Conservation (phyloP, 2,329 filamentous ascomycete species). For the Ceratocystis colombiana region DNA sequence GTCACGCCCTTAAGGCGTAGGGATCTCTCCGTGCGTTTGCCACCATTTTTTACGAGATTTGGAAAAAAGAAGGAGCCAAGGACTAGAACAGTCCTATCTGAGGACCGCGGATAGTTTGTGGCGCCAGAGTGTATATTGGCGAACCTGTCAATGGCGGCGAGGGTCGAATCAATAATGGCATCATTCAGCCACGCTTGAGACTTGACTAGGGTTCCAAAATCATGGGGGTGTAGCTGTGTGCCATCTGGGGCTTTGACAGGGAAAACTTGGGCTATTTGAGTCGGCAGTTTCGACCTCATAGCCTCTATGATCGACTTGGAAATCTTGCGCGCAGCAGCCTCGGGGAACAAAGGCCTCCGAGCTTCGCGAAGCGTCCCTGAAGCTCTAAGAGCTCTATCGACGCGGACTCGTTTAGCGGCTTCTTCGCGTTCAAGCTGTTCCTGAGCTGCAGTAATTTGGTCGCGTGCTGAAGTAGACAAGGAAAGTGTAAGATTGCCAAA, state of each 20-base stretch:
- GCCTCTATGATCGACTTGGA: slow-evolving; percentile 1
- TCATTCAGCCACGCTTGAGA: slow-evolving; percentile 62
- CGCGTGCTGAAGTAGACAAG: slow-evolving; percentile 7
- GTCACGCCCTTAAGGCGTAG: slow-evolving; percentile 48
- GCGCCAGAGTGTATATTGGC: slow-evolving; percentile 49
- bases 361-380: slow-evolving; percentile 14
- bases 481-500: not conserved
- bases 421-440: slow-evolving; percentile 5
- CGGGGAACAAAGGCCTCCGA: slow-evolving; percentile 6
- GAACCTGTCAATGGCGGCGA: slow-evolving; percentile 50
- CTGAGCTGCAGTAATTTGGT: slow-evolving; percentile 15
- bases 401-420: not conserved
- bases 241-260: slow-evolving; percentile 17
- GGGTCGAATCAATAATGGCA: slow-evolving; percentile 59
- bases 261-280: slow-evolving; percentile 5
- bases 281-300: slow-evolving; percentile 7
- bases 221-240: slow-evolving; percentile 34
- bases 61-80: slow-evolving; percentile 59
- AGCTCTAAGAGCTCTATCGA: slow-evolving; percentile 8
- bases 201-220: slow-evolving; percentile 54
- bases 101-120: slow-evolving; percentile 38
- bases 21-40: slow-evolving; percentile 42
- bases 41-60: slow-evolving; percentile 41
- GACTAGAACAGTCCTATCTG: slow-evolving; percentile 49
- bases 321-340: slow-evolving; percentile 3